Base-by-base conservation (phyloP, 1,139 yeast species). In the Diutina scorzettiae region DNA sequence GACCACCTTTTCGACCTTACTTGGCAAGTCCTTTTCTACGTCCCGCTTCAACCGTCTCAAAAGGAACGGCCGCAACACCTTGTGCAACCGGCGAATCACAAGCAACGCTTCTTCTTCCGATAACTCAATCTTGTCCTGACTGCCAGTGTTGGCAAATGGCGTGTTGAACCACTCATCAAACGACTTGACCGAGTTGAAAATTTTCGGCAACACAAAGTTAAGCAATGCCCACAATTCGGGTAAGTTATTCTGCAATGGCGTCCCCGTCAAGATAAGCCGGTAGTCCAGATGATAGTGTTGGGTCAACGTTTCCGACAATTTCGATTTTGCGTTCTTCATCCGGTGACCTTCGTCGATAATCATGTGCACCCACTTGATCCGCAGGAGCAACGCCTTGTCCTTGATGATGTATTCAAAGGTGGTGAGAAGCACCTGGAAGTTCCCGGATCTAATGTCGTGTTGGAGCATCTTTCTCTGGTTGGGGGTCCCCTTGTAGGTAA, bases 21-120 rank as follows among this genome's bases (percentile, higher is more conserved):
- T 89, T 2, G 98, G 98, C 51, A 91, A 72, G 57, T 89, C 97
- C 57, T 87, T 89, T 58, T 91, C 98, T 32, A 91, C 98, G 66
- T 91, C 98, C 60, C 87, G 89, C 65, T 91, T 91, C 64, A 91
- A 73, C 67, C 98, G 81, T 64, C 98, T 79, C 54, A 91, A 69
- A 53, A 91, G 69, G 72, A 91, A 91, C 2, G 98, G 98, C 57
- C 98, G 76, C 56, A 91, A 71, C 20, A 91, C 98, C 59, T 91
- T 91, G 61, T 91, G 98, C 57, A 91, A 73, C 75, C 98, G 85
- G 60, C 97, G 73, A 56, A 91, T 91, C 46, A 91, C 85, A 66
- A 91, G 77, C 49, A 91, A 69, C 17, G 95, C 82, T 63, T 91
- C 98, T 79, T 91, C 98, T 72, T 91, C 91, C 14, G 83, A 76